Evolutionary conservation across 306 rosid species (phyloP), one percentile per base, ranked within the genome.

Genomic region (Sesbania bispinosa): DNA sequence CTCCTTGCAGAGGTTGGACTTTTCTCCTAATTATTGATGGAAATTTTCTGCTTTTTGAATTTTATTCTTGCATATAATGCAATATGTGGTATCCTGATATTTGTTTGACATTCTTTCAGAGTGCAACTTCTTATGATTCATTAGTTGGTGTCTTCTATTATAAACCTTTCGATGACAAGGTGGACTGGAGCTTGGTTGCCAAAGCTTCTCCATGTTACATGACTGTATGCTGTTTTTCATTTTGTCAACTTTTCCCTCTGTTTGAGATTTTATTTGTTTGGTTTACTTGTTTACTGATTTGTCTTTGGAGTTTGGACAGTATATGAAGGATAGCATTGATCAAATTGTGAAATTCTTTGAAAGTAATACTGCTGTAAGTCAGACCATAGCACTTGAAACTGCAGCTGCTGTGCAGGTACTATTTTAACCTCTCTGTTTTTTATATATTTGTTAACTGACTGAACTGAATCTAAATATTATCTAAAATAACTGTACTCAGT

Each of bases 151-250:
- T 80, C 39, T 94, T 91, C 82, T 65, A 80, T 76, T 87, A 81
- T 69, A 94, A 91, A 87, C 99, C 99, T 59, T 87, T 90, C 48
- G 82, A 89, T 71, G 77, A 79, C 41, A 84, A 86, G 68, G 88
- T 89, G 77, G 97, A 94, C 85, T 94, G 99, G 99, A 89, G 97
- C 83, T 74, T 94, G 97, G 95, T 86, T 79, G 96, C 85, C 27
- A 94, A 86, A 86, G 99, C 97, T 75, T 94, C 97, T 73, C 99
- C 99, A 24, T 94, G 99, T 83, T 94, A 94, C 52, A 85, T 94
- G 93, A 94, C 96, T 69, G 99, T 94, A 91, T 69, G 96, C 42
- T 69, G 65, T 70, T 53, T 42, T 61, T 61, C 71, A 63, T 23
- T 50, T 63, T 20, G 45, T 52, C 58, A 27, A 7, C 13, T 16